phyloP scores from a whole-genome alignment of 306 rosid genomes.

The Echinosophora koreensis region DNA sequence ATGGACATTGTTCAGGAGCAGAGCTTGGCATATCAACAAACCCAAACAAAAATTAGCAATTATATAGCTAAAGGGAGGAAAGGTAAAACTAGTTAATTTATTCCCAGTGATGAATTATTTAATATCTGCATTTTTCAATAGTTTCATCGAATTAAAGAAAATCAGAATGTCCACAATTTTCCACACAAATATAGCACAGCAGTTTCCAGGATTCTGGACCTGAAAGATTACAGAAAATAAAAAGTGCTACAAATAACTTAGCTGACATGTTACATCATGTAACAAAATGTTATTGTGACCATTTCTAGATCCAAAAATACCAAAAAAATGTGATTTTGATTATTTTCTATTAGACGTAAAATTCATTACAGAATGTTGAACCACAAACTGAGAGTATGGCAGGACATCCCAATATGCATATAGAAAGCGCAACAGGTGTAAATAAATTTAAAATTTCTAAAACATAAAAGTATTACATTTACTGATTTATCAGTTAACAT shows the following conservation, averaged over 20 bases:
- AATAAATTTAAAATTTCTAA: background rate
- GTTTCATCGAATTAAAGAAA: slow-evolving; percentile 38
- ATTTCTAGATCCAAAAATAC: slow-evolving; percentile 24
- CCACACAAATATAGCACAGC: slow-evolving; percentile 29
- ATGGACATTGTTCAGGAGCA: slow-evolving; percentile 27
- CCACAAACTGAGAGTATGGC: slow-evolving; percentile 19
- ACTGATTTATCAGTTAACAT: slow-evolving; percentile 18
- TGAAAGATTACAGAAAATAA: slow-evolving; percentile 35
- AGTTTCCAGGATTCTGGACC: slow-evolving; percentile 3
- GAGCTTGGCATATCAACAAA: slow-evolving; percentile 34
- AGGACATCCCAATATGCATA: slow-evolving; percentile 26
- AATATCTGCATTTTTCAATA: slow-evolving; percentile 28
- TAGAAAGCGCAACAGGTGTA: slow-evolving; percentile 11
- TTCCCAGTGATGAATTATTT: slow-evolving; percentile 6
- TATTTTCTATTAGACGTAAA: slow-evolving; percentile 33
- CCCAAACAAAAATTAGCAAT: slow-evolving; percentile 41
- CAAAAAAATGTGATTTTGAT: slow-evolving; percentile 14
- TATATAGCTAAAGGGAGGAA: too few species aligned
- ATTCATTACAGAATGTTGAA: slow-evolving; percentile 31
- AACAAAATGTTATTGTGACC: slow-evolving; percentile 34
- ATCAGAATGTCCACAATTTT: background rate
- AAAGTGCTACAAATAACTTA: slow-evolving; percentile 30
- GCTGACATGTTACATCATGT: slow-evolving; percentile 26
- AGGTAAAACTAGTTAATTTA: too few species aligned
- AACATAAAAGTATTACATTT: slow-evolving; percentile 13